phyloP scores from a whole-genome alignment of 306 rosid genomes.

The Cicer judaicum region DNA sequence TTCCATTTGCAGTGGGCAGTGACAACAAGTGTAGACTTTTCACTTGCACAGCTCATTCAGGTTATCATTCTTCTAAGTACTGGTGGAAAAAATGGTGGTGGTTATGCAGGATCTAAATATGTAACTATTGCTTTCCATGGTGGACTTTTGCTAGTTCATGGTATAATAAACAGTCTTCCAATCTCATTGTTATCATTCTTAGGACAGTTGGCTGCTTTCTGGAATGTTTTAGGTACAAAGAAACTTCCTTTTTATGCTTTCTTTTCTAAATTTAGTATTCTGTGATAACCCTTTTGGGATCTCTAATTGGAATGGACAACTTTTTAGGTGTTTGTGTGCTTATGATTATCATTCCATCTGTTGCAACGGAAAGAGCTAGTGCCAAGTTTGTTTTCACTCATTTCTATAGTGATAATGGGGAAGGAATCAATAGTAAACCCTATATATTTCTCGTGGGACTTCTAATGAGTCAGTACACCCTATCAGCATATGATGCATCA shows the following conservation, averaged over 20 bases:
- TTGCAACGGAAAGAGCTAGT: constrained; percentile 82
- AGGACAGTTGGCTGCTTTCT: constrained; percentile 86
- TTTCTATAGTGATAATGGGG: constrained; percentile 85
- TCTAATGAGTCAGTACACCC: constrained; percentile 91
- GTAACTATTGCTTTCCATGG: constrained; percentile 72
- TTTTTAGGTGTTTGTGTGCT: constrained; percentile 84
- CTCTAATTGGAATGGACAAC: constrained; percentile 34
- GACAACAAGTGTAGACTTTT: constrained; percentile 88
- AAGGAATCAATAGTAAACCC: constrained; percentile 65
- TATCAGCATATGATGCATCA: constrained; percentile 91
- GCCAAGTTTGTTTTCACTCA: constrained; percentile 85
- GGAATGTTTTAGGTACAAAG: constrained; percentile 81
- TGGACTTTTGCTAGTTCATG: constrained; percentile 76
- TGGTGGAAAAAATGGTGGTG: constrained; percentile 86
- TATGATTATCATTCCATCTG: constrained; percentile 79
- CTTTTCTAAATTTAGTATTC: constrained; percentile 14
- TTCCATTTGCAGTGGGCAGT: constrained; percentile 91
- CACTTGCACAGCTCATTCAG: constrained; percentile 84
- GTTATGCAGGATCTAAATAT: constrained; percentile 80
- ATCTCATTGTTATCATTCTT: constrained; percentile 81
- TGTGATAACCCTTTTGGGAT: constrained; percentile 29
- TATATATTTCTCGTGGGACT: constrained; percentile 92
- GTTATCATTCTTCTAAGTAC: constrained; percentile 92
- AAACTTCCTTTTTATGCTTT: constrained; percentile 24
- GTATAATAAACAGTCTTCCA: constrained; percentile 80